Percentiles rank a stretch among this genome's conserved stretches.
Evolutionary conservation across 805 yeast genomes (phyloP).

Genomic region (Torulaspora quercuum): DNA sequence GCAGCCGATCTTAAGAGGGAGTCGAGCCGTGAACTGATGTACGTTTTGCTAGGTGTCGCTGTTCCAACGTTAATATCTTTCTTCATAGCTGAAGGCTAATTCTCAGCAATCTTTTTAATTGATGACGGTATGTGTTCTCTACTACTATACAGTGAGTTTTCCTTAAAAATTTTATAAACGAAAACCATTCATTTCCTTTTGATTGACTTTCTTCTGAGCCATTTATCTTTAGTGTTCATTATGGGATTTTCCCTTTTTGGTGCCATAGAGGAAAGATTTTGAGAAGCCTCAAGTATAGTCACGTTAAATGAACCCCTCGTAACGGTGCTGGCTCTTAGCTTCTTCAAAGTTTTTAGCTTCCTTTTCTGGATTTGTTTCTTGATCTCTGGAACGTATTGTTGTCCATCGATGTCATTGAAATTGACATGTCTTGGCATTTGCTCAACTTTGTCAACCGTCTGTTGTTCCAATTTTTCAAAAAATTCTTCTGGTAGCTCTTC

Average conservation of each 20-base stretch:
- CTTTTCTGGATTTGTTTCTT: conserved; percentile 21
- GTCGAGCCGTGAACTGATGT: conserved; percentile 22
- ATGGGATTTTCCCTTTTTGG: conserved; percentile 31
- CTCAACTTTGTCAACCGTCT: conserved; percentile 18
- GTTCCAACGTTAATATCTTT: conserved; percentile 33
- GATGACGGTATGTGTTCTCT: not conserved
- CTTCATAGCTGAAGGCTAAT: conserved; percentile 21
- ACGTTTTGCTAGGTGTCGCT: conserved; percentile 27
- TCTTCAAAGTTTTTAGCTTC: conserved; percentile 37
- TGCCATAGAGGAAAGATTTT: conserved; percentile 24
- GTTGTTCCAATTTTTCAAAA: conserved; percentile 33
- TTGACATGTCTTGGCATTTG: conserved; percentile 35
- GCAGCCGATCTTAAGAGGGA: not conserved
- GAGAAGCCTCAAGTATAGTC: conserved; percentile 28
- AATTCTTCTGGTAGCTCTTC: conserved; percentile 43
- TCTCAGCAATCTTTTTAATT: not conserved
- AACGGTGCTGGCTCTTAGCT: conserved; percentile 29
- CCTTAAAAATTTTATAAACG: not conserved
- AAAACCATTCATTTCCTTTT: conserved; percentile 26
- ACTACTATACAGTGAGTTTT: conserved; percentile 6
- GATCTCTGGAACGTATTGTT: conserved; percentile 18
- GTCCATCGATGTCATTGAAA: conserved; percentile 29
- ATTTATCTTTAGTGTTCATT: conserved; percentile 32
- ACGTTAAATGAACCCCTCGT: conserved; percentile 45
- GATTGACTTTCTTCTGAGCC: conserved; percentile 35